Conservation (phyloP, 2,329 filamentous ascomycete genomes). For the Pezicula neosporulosa region DNA sequence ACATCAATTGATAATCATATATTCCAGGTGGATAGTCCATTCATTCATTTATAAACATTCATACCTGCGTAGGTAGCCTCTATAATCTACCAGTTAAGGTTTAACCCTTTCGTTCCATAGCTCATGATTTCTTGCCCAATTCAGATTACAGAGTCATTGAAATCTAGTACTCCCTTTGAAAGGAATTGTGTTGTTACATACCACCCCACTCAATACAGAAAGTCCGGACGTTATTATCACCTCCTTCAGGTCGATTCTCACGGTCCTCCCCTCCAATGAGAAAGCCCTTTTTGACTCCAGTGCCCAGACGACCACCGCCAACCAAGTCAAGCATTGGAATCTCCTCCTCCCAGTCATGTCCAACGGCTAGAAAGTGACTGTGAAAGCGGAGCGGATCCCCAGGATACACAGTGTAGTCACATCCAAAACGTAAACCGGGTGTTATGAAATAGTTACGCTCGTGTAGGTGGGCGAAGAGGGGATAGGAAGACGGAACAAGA, state of each 20-base stretch:
- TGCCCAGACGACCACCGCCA: slow-evolving; percentile 81
- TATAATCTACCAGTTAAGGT: too few species aligned
- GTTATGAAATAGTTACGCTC: slow-evolving; percentile 79
- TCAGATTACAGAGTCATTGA: not conserved
- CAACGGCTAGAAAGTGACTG: slow-evolving; percentile 87
- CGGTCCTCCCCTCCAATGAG: slow-evolving; percentile 70
- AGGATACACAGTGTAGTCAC: slow-evolving; percentile 91
- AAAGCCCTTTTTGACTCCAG: slow-evolving; percentile 94
- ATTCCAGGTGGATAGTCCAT: not conserved
- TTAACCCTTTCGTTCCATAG: too few species aligned
- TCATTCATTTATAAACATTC: not conserved
- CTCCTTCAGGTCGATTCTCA: slow-evolving; percentile 26
- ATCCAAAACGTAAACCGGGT: slow-evolving; percentile 90
- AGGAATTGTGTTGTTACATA: slow-evolving; percentile 55
- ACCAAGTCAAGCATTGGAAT: slow-evolving; percentile 83
- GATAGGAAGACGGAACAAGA: slow-evolving; percentile 53
- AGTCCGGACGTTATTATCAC: slow-evolving; percentile 52
- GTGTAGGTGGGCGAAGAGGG: slow-evolving; percentile 79
- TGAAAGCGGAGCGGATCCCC: slow-evolving; percentile 94
- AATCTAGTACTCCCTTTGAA: not conserved
- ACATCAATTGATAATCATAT: too few species aligned
- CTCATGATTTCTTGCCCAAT: not conserved
- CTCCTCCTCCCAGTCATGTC: slow-evolving; percentile 82
- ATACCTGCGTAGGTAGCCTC: not conserved
- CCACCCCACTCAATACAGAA: slow-evolving; percentile 94